Base-by-base conservation (phyloP, 352 stramenopile genomes). In the Blastocystis sp. region DNA sequence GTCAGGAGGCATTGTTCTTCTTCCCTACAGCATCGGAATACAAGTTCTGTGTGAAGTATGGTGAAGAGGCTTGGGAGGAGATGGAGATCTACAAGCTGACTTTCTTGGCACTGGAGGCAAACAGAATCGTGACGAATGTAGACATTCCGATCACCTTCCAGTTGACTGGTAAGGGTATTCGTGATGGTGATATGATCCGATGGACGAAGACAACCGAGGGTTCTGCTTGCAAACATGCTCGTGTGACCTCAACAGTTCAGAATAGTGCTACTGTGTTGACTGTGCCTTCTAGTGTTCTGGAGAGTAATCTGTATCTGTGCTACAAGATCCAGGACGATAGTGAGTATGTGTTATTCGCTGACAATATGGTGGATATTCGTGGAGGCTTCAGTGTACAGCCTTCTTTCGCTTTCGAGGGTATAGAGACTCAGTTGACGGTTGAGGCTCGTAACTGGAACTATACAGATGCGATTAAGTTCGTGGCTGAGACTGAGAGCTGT, bases 131-230 rank as follows among this genome's bases (percentile, higher is more conserved):
- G 22, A 51, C 68, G 73, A 66, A 53, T 57, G 53, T 84, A 51
- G 35, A 66, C 11, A 7, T 30, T 54, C 7, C 11, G 27, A 44
- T 40, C 13, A 56, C 27, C 42, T 84, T 84, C 73, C 48, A 35
- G 48, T 57, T 84, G 73, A n/a, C 27, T 22, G 73, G 73, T 37
- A 37, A 84, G 2, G 73, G 73, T 57, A 84, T 84, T 53, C 73
- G 51, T 4, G 73, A 84, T 30, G 73, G 73, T 35, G 73, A 84
- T 57, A 44, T 66, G 73, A 84, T 84, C 33, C 73, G 73, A 19
- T 84, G 73, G 73, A 84, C 73, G 51, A 9, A n/a, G 35, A 81
- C 70, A 54, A 40, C 30, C 48, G 53, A 84, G 30, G 73, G 51
- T 13, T 40, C 27, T 27, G 70, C 70, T 11, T 84, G 73, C 51